phyloP scores from a whole-genome alignment of 768 basidiomycete species.

The Mycena pura region DNA sequence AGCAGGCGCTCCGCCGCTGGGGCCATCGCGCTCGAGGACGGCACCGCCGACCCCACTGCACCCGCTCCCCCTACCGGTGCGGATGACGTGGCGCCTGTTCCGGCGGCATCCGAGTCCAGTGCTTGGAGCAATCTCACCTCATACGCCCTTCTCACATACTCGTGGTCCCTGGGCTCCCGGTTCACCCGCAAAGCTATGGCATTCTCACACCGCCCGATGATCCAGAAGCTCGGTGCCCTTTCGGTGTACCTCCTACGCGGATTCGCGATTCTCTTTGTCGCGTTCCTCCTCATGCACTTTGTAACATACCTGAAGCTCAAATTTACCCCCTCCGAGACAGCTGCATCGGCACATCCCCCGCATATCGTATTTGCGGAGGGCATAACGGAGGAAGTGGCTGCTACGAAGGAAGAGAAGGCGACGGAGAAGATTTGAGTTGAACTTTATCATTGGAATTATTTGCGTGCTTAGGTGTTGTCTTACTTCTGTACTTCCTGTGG shows the following conservation, averaged over 20 bases:
- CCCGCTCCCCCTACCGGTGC: not conserved
- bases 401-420: no score
- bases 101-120: not conserved
- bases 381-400: no score
- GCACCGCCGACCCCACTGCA: not conserved
- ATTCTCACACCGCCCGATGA: not conserved
- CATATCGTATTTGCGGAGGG: no score
- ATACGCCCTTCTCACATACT: not conserved
- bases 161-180: not conserved
- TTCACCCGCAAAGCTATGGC: not conserved
- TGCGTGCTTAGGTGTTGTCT: no score
- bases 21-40: not conserved
- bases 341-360: no score
- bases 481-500: no score
- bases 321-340: no score
- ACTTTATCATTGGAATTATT: no score
- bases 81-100: not conserved
- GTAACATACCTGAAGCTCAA: no score
- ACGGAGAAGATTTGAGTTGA: no score
- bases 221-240: not conserved
- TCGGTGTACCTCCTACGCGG: not conserved
- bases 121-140: not conserved
- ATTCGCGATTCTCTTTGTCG: not conserved
- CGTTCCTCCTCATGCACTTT: no score
- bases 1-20: not conserved